A percentile compares a stretch with the other conserved stretches of the same genome.
phyloP scores from a whole-genome alignment of 1,284 basidiomycete species.

The Puccinia novopanici region DNA sequence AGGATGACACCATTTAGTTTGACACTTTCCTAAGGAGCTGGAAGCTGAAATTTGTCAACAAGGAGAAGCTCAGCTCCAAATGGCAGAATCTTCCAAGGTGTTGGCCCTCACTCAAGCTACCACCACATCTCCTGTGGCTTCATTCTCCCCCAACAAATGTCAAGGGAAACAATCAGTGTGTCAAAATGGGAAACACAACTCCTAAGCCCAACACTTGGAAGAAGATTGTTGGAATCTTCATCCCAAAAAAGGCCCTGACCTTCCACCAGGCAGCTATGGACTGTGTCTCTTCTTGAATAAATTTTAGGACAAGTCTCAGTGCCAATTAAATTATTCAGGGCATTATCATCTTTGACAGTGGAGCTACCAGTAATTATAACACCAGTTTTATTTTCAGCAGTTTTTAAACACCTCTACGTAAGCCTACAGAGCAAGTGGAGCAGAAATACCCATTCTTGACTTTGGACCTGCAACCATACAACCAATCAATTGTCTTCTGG shows the following conservation, averaged over 20 bases:
- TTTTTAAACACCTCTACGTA: neutral
- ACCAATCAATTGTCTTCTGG: neutral
- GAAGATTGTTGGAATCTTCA: too few relatives aligned
- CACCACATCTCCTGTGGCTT: too few relatives aligned
- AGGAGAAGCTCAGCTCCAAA: too few relatives aligned
- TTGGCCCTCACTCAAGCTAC: too few relatives aligned
- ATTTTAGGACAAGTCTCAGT: neutral
- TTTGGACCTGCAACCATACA: neutral
- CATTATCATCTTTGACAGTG: neutral
- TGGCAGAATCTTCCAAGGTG: too few relatives aligned
- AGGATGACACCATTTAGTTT: too few relatives aligned
- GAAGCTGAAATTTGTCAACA: neutral
- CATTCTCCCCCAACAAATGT: too few relatives aligned
- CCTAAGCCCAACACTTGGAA: too few relatives aligned
- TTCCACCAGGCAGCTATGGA: too few relatives aligned
- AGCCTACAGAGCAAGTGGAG: neutral
- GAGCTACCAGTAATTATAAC: neutral
- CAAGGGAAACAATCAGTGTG: too few relatives aligned
- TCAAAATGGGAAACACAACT: too few relatives aligned
- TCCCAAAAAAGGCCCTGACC: neutral
- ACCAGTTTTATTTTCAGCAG: neutral
- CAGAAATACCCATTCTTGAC: neutral
- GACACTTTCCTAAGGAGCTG: neutral
- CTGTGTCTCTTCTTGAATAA: too few relatives aligned
- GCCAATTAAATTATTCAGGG: neutral